Percentiles rank a stretch among this genome's conserved stretches.
Conservation (phyloP, 257 asterid genomes). For the Apocynum venetum region DNA sequence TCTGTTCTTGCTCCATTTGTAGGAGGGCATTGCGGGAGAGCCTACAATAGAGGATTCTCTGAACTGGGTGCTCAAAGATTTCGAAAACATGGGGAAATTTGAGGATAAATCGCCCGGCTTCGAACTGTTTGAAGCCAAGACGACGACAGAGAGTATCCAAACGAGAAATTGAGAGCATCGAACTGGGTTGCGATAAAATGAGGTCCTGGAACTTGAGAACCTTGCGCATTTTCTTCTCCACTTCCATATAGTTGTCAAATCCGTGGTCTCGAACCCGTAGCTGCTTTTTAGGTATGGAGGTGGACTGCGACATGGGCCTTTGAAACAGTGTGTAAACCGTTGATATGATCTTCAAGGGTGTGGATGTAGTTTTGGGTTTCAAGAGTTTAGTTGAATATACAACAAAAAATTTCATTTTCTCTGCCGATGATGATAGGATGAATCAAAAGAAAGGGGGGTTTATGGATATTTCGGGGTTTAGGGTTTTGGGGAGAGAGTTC, state of each 20-base stretch:
- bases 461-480: background rate
- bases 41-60: slow-evolving; percentile 69
- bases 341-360: background rate
- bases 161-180: slow-evolving; percentile 55
- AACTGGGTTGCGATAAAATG: slow-evolving; percentile 56
- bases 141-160: slow-evolving; percentile 64
- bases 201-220: slow-evolving; percentile 66
- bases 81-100: slow-evolving; percentile 81
- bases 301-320: slow-evolving; percentile 66
- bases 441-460: background rate
- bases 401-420: slow-evolving; percentile 20
- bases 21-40: slow-evolving; percentile 51
- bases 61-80: slow-evolving; percentile 91
- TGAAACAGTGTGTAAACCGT: background rate
- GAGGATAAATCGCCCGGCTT: slow-evolving; percentile 70
- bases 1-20: slow-evolving; percentile 63
- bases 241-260: slow-evolving; percentile 77
- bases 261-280: slow-evolving; percentile 78
- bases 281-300: slow-evolving; percentile 75
- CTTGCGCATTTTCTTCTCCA: slow-evolving; percentile 76
- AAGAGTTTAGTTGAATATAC: slow-evolving; percentile 12
- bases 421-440: background rate
- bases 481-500: slow-evolving; percentile 8
- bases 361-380: slow-evolving; percentile 7
- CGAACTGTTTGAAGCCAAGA: slow-evolving; percentile 63